These are phyloP conservation scores for Colletotrichum echinochloae DNA, from an alignment of 2,329 filamentous ascomycete species.

Conservation along the genomic window DNA sequence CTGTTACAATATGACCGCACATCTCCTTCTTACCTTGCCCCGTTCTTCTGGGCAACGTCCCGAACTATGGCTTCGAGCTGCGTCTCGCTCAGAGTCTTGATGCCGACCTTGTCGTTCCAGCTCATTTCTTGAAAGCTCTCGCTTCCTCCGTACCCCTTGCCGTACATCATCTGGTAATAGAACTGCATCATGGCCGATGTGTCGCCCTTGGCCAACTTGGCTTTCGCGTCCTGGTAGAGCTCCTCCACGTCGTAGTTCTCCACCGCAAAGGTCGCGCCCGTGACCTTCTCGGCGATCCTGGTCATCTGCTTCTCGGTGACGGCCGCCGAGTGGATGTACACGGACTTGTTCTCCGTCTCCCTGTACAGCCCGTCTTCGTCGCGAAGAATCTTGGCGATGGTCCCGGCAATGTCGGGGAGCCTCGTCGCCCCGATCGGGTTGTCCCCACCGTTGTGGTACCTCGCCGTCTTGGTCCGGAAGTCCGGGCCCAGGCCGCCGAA, in stretches of 20 bases:
- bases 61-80: neutral
- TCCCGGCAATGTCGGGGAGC: constrained; percentile 58
- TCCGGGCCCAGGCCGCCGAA: constrained; percentile 38
- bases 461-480: constrained; percentile 46
- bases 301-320: constrained; percentile 65
- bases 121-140: constrained; percentile 33
- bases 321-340: constrained; percentile 63
- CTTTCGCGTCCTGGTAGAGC: constrained; percentile 15
- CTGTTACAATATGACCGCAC: constrained; percentile 10
- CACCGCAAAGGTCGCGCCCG: constrained; percentile 4
- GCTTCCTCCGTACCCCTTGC: constrained; percentile 26
- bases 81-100: neutral
- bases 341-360: constrained; percentile 63
- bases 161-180: constrained; percentile 33
- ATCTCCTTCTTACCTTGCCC: neutral
- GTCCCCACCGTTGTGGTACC: constrained; percentile 63
- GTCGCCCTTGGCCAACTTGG: neutral
- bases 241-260: constrained; percentile 8
- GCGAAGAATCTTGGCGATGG: constrained; percentile 59
- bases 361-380: constrained; percentile 49
- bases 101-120: constrained; percentile 18
- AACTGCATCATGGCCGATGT: constrained; percentile 12
- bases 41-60: neutral
- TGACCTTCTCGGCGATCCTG: constrained; percentile 43
- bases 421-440: constrained; percentile 59